Conservation (phyloP, 2,329 filamentous ascomycete species). For the Alternaria incomplexa region DNA sequence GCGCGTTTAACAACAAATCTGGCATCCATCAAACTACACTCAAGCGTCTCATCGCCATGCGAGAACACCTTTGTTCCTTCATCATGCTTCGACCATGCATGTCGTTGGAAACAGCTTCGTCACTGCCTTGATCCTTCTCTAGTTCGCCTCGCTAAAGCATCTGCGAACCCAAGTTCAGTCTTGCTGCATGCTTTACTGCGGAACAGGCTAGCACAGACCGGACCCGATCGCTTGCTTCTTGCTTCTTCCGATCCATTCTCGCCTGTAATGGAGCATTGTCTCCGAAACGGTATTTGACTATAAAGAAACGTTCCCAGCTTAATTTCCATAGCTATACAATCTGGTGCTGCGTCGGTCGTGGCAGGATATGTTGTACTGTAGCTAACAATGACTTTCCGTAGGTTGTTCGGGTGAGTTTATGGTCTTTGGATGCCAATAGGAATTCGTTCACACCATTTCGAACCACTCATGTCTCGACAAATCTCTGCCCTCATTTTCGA, state of each 20-base stretch:
- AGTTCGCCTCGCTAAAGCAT: neutral
- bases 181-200: neutral
- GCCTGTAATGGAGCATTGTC: no score
- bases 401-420: no score
- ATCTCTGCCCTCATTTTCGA: accelerated
- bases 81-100: neutral
- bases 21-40: neutral
- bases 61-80: no score
- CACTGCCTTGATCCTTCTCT: neutral
- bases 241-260: neutral
- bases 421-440: no score
- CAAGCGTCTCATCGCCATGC: neutral
- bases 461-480: neutral
- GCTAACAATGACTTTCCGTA: no score
- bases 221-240: neutral
- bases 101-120: neutral
- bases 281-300: no score
- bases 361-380: no score
- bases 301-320: no score
- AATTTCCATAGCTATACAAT: no score
- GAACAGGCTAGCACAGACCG: neutral
- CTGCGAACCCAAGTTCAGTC: neutral
- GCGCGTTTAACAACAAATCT: neutral
- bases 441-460: neutral
- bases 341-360: no score